Conservation (phyloP, 768 basidiomycete genomes). For the Tricholoma terreum region DNA sequence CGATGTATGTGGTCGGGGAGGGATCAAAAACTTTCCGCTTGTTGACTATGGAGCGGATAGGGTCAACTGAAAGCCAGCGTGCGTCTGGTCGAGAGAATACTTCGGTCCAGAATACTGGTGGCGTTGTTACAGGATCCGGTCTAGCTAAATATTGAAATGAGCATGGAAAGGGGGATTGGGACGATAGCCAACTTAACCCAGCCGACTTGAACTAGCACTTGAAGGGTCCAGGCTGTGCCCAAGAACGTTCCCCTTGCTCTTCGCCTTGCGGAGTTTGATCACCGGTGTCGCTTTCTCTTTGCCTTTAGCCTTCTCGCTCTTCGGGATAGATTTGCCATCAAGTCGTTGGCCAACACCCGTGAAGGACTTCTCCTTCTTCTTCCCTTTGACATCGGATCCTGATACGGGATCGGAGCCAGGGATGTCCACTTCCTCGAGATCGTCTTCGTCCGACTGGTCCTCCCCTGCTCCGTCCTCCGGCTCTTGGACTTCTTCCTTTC, state of each 20-base stretch:
- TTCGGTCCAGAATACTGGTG: slow-evolving; percentile 96
- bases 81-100: slow-evolving; percentile 91
- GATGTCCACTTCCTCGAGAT: slow-evolving; percentile 34
- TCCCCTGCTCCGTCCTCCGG: slow-evolving; percentile 21
- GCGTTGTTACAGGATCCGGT: slow-evolving; percentile 57
- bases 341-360: slow-evolving; percentile 40
- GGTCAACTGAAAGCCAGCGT: slow-evolving; percentile 92
- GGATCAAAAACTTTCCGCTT: slow-evolving; percentile 83
- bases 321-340: slow-evolving; percentile 34
- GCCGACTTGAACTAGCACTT: slow-evolving; percentile 13
- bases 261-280: slow-evolving; percentile 58
- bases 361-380: slow-evolving; percentile 27
- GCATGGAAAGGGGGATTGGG: background rate
- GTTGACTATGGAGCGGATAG: slow-evolving; percentile 75
- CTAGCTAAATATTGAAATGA: slow-evolving; percentile 19
- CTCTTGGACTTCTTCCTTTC: slow-evolving; percentile 36
- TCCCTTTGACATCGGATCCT: slow-evolving; percentile 31
- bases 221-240: slow-evolving; percentile 26
- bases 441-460: slow-evolving; percentile 34
- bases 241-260: slow-evolving; percentile 46
- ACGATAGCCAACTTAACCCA: slow-evolving; percentile 17
- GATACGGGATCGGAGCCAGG: slow-evolving; percentile 19
- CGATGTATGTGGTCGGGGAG: slow-evolving; percentile 26
- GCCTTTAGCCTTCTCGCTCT: slow-evolving; percentile 50
- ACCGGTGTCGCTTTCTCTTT: slow-evolving; percentile 54